Evolutionary conservation across 2,329 filamentous ascomycete species (phyloP), one percentile per base, ranked within the genome.

Genomic region (Fusarium foetens): DNA sequence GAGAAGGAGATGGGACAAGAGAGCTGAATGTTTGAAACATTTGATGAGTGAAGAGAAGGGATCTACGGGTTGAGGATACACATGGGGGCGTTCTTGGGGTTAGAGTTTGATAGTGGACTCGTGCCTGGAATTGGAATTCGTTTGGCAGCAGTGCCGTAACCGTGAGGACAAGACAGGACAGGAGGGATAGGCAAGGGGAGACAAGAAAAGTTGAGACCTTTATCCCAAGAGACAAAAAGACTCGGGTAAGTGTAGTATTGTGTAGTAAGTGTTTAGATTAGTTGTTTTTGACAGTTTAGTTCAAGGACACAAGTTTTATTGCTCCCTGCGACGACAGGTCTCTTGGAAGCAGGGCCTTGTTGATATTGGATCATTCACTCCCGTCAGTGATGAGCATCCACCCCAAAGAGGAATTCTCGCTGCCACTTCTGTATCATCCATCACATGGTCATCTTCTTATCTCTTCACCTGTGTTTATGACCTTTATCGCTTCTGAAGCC

Each of bases 91-190:
- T 23, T 33, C 31, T 35, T 27, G 27, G 23, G 45, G 52, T 54
- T 65, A 43, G 46, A 69, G 52, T 64, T 69, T 58, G 59, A 53
- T 61, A 69, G 65, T 69, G 64, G 46, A 60, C 58, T 65, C 68
- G 58, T 72, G 68, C 68, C 68, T 72, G 68, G 68, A 60, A 59
- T 65, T 65, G 49, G 49, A 39, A 53, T 53, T 53, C 35, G 49
- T 65, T 67, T 35, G 36, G 45, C 48, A 46, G 27, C 53, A 58
- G 64, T 66, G 60, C 63, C 48, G 29, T 42, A 59, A 35, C 29
- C 42, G 29, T n/a, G 41, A n/a, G 36, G 38, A 54, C 19, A 39
- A n/a, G 33, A n/a, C 33, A 41, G 38, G 23, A 33, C 25, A 27
- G 35, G n/a, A 48, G n/a, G 27, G 10, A 31, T 11, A 31, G 27